Evolutionary conservation across 1,139 yeast genomes (phyloP), one percentile per base, ranked within the genome.

Genomic region (Entelexis paramagnoliae): DNA sequence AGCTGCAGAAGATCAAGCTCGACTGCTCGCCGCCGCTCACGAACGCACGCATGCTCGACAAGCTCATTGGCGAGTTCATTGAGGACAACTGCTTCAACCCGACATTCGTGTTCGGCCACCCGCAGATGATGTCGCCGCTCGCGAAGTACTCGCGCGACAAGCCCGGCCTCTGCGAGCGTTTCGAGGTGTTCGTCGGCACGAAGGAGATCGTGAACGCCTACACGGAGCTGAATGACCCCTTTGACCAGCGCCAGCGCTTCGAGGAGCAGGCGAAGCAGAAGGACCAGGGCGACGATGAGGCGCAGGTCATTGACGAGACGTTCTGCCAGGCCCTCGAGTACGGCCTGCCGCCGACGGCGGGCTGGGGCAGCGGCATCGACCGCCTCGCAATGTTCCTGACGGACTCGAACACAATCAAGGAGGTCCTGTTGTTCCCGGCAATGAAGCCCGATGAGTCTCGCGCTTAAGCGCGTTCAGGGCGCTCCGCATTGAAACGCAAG

Each of bases 331-430:
- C 98, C 59, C 79, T 91, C 67, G 98, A 91, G 74, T 91, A 87
- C 71, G 98, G 98, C 71, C 78, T 91, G 66, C 98, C 98, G 57
- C 98, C 98, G 65, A 91, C 98, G 64, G 98, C 94, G 69, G 98
- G 98, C 63, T 91, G 97, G 97, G 98, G 98, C 65, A 84, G 95
- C 74, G 98, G 98, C 79, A 88, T 91, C 63, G 98, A 91, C 73
- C 86, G 98, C 77, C 70, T 91, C 66, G 91, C 96, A 67, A 91
- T 91, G 98, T 89, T 91, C 76, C 79, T 91, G 75, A 91, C 97
- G 59, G 81, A 91, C 72, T 86, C 96, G 56, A 85, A 87, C 75
- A 87, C 96, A 61, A 91, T 91, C 68, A 87, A 96, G 82, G 98
- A 91, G 75, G 98, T 91, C 45, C 77, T 91, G 64, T 75, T 91